These are phyloP conservation scores for Pilatotrama ljubarskyi DNA, from an alignment of 768 basidiomycete genomes.

Conservation along the genomic window DNA sequence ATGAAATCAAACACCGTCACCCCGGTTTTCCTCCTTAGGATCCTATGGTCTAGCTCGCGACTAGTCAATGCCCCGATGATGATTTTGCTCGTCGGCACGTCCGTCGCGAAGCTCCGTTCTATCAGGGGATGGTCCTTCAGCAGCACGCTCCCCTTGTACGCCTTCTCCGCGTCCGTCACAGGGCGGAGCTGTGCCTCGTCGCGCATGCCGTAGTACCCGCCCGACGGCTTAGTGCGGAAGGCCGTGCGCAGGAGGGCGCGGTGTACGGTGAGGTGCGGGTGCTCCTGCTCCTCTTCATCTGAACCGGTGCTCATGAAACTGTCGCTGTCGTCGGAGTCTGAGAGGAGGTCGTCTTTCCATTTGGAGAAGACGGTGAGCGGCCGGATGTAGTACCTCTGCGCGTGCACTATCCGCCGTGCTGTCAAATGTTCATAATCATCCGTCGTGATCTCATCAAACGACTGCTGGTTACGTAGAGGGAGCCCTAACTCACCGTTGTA, in stretches of 20 bases:
- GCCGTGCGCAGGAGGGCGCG: background rate
- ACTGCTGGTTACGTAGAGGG: too few relatives aligned
- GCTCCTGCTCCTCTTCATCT: too few relatives aligned
- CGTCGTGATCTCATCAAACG: too few relatives aligned
- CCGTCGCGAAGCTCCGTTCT: background rate
- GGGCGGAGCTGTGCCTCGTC: background rate
- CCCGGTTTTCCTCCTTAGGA: background rate
- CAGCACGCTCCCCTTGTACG: background rate
- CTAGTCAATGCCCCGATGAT: background rate
- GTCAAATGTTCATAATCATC: too few relatives aligned
- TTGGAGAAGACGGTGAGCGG: background rate
- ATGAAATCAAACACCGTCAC: background rate
- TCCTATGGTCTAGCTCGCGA: background rate
- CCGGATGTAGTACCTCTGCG: background rate
- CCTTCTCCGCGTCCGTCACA: background rate
- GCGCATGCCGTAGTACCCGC: background rate
- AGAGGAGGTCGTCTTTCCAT: too few relatives aligned
- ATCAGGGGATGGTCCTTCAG: background rate
- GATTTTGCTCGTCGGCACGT: background rate
- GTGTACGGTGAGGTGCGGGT: background rate
- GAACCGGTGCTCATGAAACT: too few relatives aligned
- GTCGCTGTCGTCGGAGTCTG: too few relatives aligned
- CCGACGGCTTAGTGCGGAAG: background rate
- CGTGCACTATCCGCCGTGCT: background rate
- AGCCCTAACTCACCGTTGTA: background rate